Base-by-base conservation (phyloP, 2,329 filamentous ascomycete genomes). In the Domatiomyces globalis region DNA sequence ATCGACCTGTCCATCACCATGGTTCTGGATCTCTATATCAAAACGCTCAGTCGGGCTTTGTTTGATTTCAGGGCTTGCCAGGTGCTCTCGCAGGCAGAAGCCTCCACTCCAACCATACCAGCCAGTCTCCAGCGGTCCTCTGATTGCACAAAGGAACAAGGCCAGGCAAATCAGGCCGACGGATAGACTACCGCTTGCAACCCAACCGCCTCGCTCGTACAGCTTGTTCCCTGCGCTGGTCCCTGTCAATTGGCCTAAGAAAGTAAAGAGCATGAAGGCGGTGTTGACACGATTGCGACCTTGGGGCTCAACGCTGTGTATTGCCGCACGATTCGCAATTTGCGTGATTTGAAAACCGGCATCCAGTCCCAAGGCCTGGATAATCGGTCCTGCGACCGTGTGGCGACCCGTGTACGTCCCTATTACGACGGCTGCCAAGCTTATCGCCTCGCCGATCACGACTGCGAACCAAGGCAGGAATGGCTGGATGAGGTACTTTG, bases 281-380 rank as follows among this genome's bases (percentile, higher is more conserved):
- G 85, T 88, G 63, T 92, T 92, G 20, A 90, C 76, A 2, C 86
- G 69, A 66, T 88, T 92, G 4, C 84, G 69, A 0, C 81, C 81
- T 54, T 79, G 81, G 0, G 85, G 80, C 49, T 84, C 82, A 19
- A 90, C 79, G 1, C 71, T 68, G 59, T 86, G 89, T 18, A 92
- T 84, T 3, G 78, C 74, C 0, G 75, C 73, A 0, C 86, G 71
- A 60, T 89, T 88, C 1, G 83, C 83, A 29, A 87, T 84, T 63
- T 88, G 84, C 0, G 78, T 74, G 1, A 80, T 84, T 65, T 88
- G 85, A 54, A 82, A 72, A 0, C 85, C 85, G 22, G 87, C 73
- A 58, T 92, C 86, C 54, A 82, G 75, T 1, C 81, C 66, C 8
- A 85, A 73, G 7, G 84, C 85, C 62, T 89, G 81, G 1, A 90